phyloP scores from a whole-genome alignment of 495 filamentous ascomycete genomes.

The Hypomontagnella submonticulosa region DNA sequence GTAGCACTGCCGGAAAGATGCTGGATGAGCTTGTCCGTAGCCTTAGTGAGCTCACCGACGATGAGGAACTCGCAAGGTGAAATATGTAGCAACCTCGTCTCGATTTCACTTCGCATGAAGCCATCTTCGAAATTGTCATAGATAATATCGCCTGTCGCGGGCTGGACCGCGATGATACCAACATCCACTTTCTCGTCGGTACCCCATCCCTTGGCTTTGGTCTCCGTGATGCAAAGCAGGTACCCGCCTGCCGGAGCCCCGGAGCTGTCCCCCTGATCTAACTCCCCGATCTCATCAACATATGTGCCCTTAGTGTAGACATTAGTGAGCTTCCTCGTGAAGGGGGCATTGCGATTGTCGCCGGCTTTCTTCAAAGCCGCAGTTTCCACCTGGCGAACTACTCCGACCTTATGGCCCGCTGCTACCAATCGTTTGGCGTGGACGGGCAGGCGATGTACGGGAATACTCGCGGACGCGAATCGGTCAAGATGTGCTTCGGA shows the following conservation, averaged over 20 bases:
- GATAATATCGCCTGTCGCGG: constrained; percentile 93
- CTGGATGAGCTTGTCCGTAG: constrained; percentile 91
- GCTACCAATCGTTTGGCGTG: constrained; percentile 94
- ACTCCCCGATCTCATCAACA: constrained; percentile 89
- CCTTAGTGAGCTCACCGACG: constrained; percentile 89
- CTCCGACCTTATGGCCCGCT: constrained; percentile 94
- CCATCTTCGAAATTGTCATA: constrained; percentile 98
- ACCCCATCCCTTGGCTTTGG: constrained; percentile 82
- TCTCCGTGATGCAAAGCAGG: constrained; percentile 91
- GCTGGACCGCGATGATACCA: constrained; percentile 94
- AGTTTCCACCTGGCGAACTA: constrained; percentile 96
- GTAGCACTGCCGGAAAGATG: constrained; percentile 87
- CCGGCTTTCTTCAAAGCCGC: constrained; percentile 97
- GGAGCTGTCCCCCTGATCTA: constrained; percentile 64
- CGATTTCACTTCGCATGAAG: constrained; percentile 97
- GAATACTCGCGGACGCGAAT: constrained; percentile 96
- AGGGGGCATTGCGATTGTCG: constrained; percentile 93
- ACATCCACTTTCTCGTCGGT: constrained; percentile 95
- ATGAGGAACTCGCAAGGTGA: constrained; percentile 97
- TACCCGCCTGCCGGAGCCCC: constrained; percentile 84
- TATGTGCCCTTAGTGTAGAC: constrained; percentile 99
- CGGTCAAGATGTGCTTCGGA: constrained; percentile 93
- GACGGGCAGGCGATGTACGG: constrained; percentile 89
- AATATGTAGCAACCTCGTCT: constrained; percentile 93
- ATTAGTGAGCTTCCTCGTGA: constrained; percentile 92